Conservation (phyloP, 2,329 filamentous ascomycete species). For the Harringtonia lauricola region DNA sequence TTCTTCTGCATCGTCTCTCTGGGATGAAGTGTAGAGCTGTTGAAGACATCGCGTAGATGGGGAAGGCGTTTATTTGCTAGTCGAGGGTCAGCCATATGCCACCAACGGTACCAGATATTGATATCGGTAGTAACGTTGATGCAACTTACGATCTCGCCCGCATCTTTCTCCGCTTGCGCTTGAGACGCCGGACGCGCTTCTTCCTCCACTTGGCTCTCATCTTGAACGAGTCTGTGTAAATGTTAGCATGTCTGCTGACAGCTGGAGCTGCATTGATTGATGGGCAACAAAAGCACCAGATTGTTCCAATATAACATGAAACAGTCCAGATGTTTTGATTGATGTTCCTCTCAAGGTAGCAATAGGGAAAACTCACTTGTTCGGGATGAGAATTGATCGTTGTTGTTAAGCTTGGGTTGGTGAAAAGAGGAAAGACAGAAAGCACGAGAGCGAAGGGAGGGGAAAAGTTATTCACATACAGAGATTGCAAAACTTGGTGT, state of each 20-base stretch:
- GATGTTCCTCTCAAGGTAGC: not conserved
- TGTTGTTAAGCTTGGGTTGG: slow-evolving; percentile 25
- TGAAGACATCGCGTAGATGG: slow-evolving; percentile 1
- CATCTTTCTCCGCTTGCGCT: slow-evolving; percentile 99
- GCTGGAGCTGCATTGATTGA: not conserved
- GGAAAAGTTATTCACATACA: slow-evolving; percentile 5
- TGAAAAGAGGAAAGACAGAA: slow-evolving; percentile 7
- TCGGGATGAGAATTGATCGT: slow-evolving; percentile 32
- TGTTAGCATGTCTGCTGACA: not conserved
- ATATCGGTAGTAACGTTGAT: not conserved
- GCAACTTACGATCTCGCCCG: slow-evolving; percentile 81
- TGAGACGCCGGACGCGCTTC: slow-evolving; percentile 98
- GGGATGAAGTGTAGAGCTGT: slow-evolving; percentile 6
- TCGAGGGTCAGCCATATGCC: too few species aligned
- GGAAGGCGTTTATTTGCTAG: slow-evolving; percentile 7
- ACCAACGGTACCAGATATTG: not conserved
- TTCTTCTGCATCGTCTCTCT: not conserved
- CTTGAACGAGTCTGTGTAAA: slow-evolving; percentile 34
- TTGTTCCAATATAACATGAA: not conserved
- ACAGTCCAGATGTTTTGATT: not conserved
- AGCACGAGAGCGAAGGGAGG: slow-evolving; percentile 3
- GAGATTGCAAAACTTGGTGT: slow-evolving; percentile 5
- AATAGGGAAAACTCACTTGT: slow-evolving; percentile 17
- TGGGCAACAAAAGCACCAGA: not conserved
- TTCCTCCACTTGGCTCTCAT: slow-evolving; percentile 99